phyloP scores from a whole-genome alignment of 2,329 filamentous ascomycete genomes.

The Cercospora sojina region DNA sequence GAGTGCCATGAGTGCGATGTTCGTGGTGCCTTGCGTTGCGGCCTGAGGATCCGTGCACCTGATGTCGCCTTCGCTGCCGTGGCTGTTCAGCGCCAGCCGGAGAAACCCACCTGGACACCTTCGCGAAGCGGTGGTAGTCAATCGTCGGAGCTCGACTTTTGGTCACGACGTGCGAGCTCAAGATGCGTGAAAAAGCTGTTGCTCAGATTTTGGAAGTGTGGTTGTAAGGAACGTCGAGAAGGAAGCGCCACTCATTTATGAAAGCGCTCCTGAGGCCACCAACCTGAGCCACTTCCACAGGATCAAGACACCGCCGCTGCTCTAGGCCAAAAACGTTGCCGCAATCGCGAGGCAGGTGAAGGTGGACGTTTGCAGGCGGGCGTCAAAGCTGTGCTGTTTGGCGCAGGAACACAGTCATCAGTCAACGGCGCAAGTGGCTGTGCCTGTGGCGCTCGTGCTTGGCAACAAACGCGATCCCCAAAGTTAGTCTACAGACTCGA shows the following conservation, averaged over 20 bases:
- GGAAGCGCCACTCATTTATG: slow-evolving; percentile 1
- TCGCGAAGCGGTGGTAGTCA: neutral
- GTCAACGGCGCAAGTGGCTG: neutral
- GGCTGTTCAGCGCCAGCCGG: neutral
- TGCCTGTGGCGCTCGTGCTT: neutral
- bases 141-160: neutral
- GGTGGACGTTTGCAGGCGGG: neutral
- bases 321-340: neutral
- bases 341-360: neutral
- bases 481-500: neutral
- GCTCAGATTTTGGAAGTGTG: slow-evolving; percentile 7
- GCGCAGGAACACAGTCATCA: slow-evolving; percentile 5
- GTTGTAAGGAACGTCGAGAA: slow-evolving; percentile 6
- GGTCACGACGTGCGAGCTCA: neutral
- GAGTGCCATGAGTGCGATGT: slow-evolving; percentile 46
- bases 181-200: neutral
- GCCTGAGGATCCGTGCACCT: neutral
- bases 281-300: slow-evolving; percentile 3
- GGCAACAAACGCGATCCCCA: neutral
- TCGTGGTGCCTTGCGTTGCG: neutral
- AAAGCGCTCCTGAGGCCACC: neutral
- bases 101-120: neutral
- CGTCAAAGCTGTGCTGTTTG: neutral
- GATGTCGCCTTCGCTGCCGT: neutral
- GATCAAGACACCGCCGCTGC: slow-evolving; percentile 8